These are phyloP conservation scores for Yamadazyma phyllophila DNA, from an alignment of 805 yeast genomes.

Conservation along the genomic window DNA sequence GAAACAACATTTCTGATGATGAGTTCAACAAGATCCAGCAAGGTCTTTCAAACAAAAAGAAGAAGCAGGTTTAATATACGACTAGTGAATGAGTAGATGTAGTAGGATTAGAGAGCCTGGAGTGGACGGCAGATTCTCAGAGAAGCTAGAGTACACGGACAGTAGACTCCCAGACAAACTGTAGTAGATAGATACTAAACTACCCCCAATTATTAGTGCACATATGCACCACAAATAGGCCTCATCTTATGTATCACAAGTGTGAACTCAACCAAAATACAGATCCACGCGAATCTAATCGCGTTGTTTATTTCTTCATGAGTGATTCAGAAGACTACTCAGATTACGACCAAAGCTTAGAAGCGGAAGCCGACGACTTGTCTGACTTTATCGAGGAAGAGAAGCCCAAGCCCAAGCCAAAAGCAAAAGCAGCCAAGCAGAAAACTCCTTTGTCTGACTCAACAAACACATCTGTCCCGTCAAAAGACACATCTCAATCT, in stretches of 20 bases:
- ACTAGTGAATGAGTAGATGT: no score
- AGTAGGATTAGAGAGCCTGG: no score
- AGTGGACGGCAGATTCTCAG: no score
- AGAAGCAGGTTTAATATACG: neutral
- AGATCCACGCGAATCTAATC: neutral
- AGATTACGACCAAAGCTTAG: conserved; percentile 5
- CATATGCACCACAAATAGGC: no score
- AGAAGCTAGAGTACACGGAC: no score
- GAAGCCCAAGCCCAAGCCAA: neutral
- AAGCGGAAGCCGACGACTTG: conserved; percentile 15
- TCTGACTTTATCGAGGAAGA: conserved; percentile 16
- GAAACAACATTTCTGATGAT: conserved; percentile 46
- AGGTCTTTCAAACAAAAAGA: conserved; percentile 31
- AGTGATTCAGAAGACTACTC: conserved; percentile 13
- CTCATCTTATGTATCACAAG: neutral
- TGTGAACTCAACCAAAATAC: neutral
- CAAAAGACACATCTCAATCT: conserved; percentile 7
- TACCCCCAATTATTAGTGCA: no score
- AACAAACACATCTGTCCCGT: conserved; percentile 16
- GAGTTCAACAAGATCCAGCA: conserved; percentile 49
- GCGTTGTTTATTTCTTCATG: conserved; percentile 7
- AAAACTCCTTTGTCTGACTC: conserved; percentile 23
- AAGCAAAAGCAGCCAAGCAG: conserved; percentile 1
- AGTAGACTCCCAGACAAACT: no score
- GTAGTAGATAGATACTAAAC: no score